These are phyloP conservation scores for Nemania sp. DNA, from an alignment of 2,329 filamentous ascomycete genomes.

Conservation along the genomic window DNA sequence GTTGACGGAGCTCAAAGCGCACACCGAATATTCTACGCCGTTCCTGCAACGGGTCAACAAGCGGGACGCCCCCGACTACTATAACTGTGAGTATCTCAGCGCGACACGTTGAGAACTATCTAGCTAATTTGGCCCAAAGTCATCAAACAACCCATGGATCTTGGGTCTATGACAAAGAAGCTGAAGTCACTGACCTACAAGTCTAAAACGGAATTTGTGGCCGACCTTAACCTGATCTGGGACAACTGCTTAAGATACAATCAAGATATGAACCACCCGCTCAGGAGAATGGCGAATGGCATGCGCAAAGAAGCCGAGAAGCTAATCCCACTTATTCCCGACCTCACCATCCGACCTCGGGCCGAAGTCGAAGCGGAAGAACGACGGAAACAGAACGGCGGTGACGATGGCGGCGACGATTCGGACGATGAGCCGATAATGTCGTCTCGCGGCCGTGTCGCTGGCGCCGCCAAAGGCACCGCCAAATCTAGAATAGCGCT, in stretches of 20 bases:
- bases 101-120: constrained; percentile 9
- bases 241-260: constrained; percentile 97
- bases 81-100: constrained; percentile 67
- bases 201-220: constrained; percentile 91
- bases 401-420: constrained; percentile 82
- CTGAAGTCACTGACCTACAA: constrained; percentile 79
- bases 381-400: constrained; percentile 82
- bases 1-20: constrained; percentile 92
- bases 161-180: constrained; percentile 98
- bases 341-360: constrained; percentile 85
- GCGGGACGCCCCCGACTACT: constrained; percentile 94
- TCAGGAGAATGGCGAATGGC: constrained; percentile 89
- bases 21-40: constrained; percentile 95
- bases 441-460: constrained; percentile 91
- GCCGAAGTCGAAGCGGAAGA: constrained; percentile 92
- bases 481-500: constrained; percentile 77
- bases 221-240: constrained; percentile 94
- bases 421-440: constrained; percentile 98
- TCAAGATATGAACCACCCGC: constrained; percentile 80
- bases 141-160: constrained; percentile 97
- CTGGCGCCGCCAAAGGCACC: constrained; percentile 75
- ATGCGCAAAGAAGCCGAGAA: constrained; percentile 99
- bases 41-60: constrained; percentile 96
- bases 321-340: constrained; percentile 90
- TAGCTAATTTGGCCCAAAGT: constrained; percentile 54